These are phyloP conservation scores for Silene coronaria DNA, from an alignment of 179 eudicot species.

Conservation along the genomic window DNA sequence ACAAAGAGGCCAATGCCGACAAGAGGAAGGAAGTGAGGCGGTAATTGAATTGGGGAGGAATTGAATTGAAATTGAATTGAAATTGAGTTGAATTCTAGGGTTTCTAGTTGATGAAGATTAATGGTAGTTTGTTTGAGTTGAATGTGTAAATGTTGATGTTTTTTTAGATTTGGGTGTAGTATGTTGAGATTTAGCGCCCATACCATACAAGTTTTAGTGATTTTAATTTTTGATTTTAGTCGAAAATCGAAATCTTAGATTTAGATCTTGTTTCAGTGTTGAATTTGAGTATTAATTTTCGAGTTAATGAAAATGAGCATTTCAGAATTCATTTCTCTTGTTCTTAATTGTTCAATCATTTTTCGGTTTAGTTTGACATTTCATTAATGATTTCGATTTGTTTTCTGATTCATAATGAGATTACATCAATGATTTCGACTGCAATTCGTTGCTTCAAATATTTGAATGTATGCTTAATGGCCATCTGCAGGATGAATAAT, in stretches of 20 bases:
- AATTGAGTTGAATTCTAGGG: neutral
- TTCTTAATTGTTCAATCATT: neutral
- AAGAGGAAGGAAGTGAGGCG: conserved; percentile 32
- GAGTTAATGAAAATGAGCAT: conserved; percentile 7
- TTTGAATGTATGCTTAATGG: too few species aligned
- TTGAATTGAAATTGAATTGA: too few species aligned
- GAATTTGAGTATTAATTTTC: neutral
- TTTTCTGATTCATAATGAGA: neutral
- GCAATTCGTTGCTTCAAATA: neutral
- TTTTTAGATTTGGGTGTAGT: neutral
- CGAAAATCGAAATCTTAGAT: neutral
- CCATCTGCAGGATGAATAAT: neutral
- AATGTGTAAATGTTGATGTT: conserved; percentile 24
- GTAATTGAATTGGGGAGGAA: neutral
- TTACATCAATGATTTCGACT: neutral
- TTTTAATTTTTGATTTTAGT: neutral
- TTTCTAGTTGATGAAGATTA: neutral
- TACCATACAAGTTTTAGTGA: neutral
- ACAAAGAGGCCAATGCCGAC: conserved; percentile 1
- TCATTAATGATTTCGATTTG: neutral
- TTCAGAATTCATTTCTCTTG: conserved; percentile 1
- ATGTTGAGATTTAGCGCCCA: conserved; percentile 14
- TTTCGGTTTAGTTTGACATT: neutral
- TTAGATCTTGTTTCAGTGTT: neutral
- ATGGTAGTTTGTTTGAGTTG: conserved; percentile 1